Percentiles rank a stretch among this genome's conserved stretches.
phyloP scores from a whole-genome alignment of 176 grass and related monocot genomes.

The Tuctoria greenei region DNA sequence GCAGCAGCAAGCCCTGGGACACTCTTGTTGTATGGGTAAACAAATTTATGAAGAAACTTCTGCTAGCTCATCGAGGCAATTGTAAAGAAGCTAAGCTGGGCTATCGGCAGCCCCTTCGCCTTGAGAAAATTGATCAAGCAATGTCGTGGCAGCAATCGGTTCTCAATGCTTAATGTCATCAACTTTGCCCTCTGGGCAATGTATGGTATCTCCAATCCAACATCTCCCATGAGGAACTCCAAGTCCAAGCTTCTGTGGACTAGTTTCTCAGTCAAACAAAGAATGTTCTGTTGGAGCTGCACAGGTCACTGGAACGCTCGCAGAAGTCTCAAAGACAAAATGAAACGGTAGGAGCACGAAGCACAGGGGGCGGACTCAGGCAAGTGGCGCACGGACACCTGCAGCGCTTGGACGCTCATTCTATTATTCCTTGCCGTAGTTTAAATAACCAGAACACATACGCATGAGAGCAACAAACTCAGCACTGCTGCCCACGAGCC shows the following conservation, averaged over 20 bases:
- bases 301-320: no score
- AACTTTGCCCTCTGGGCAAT: neutral
- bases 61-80: neutral
- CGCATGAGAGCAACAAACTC: no score
- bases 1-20: neutral
- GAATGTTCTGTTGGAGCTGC: no score
- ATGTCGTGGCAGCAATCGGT: neutral
- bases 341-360: no score
- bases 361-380: no score
- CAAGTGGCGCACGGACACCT: no score
- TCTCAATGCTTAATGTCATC: neutral
- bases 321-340: no score
- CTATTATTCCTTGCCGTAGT: no score
- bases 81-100: neutral
- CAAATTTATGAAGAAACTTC: neutral
- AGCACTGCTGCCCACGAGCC: no score
- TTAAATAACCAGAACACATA: no score
- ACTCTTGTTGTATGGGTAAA: neutral
- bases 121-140: slow-evolving; percentile 6
- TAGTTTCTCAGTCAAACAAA: neutral
- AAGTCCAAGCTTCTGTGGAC: neutral
- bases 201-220: neutral
- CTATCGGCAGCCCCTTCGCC: neutral
- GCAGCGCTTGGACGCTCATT: no score
- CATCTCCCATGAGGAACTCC: neutral